Percentiles rank a stretch among this genome's conserved stretches.
Evolutionary conservation across 768 basidiomycete genomes (phyloP).

Genomic region (Cystofilobasidium bisporidii): DNA sequence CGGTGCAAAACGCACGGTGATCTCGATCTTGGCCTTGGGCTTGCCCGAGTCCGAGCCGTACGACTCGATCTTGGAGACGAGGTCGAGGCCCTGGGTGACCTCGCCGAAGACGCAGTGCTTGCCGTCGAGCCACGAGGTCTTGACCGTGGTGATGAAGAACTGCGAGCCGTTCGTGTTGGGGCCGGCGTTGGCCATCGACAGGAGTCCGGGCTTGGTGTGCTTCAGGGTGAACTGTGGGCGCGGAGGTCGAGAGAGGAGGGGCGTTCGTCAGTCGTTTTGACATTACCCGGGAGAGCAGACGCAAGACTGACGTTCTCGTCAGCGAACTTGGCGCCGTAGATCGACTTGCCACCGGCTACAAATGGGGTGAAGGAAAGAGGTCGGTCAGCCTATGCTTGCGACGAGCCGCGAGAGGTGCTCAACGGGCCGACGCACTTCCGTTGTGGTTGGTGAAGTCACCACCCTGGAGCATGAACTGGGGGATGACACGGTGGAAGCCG

Average conservation of each 20-base stretch:
- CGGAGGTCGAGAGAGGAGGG: conserved; percentile 44
- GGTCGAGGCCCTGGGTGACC: conserved; percentile 43
- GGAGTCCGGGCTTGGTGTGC: conserved; percentile 41
- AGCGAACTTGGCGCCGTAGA: conserved; percentile 29
- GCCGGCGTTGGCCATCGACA: conserved; percentile 60
- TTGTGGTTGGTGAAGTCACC: conserved; percentile 21
- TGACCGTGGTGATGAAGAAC: conserved; percentile 43
- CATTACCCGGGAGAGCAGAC: neutral
- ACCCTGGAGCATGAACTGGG: conserved; percentile 28
- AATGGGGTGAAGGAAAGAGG: neutral
- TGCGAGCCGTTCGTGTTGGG: conserved; percentile 49
- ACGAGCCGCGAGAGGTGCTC: too few relatives aligned
- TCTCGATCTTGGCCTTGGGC: conserved; percentile 27
- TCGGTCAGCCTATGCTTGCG: neutral
- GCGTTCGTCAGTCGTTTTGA: conserved; percentile 43
- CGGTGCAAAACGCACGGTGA: conserved; percentile 2
- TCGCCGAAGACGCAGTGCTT: conserved; percentile 49
- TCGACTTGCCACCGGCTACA: conserved; percentile 37
- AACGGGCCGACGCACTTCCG: neutral
- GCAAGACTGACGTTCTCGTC: conserved; percentile 12
- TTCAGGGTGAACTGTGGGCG: conserved; percentile 35
- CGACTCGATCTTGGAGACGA: conserved; percentile 43
- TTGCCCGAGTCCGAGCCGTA: conserved; percentile 27
- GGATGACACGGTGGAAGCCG: conserved; percentile 28
- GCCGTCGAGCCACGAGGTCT: conserved; percentile 62